Evolutionary conservation across 1,139 yeast genomes (phyloP).

Genomic region (Eremothecium coryli): DNA sequence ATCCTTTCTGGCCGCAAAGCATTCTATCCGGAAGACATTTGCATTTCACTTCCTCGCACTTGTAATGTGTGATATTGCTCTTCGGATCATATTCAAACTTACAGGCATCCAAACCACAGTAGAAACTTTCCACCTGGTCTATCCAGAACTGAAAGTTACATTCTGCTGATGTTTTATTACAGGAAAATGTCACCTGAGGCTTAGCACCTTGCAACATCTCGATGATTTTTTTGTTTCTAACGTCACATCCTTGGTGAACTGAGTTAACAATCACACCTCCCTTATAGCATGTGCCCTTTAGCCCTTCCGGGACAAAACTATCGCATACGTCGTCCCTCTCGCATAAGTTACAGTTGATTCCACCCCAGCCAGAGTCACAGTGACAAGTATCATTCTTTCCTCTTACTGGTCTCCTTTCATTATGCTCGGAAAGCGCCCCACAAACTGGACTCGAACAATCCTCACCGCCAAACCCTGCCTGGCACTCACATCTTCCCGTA

Average conservation of each 20-base stretch:
- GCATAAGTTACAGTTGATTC: constrained; percentile 89
- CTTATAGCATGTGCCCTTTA: constrained; percentile 80
- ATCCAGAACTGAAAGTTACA: constrained; percentile 97
- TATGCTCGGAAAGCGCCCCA: constrained; percentile 65
- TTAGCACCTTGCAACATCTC: constrained; percentile 67
- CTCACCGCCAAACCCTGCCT: constrained; percentile 86
- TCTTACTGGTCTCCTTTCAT: constrained; percentile 53
- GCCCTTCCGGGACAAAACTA: constrained; percentile 77
- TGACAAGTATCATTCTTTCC: constrained; percentile 46
- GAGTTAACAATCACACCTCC: constrained; percentile 78
- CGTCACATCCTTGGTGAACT: constrained; percentile 89
- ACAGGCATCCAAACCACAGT: constrained; percentile 72
- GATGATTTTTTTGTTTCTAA: constrained; percentile 77
- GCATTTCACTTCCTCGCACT: constrained; percentile 69
- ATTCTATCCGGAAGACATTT: constrained; percentile 84
- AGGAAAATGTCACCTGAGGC: constrained; percentile 89
- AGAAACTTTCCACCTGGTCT: constrained; percentile 79
- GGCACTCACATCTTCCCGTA: constrained; percentile 88
- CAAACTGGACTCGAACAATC: constrained; percentile 88
- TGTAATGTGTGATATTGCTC: constrained; percentile 65
- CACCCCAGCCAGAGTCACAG: constrained; percentile 83
- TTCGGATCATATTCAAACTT: constrained; percentile 53
- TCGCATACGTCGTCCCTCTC: constrained; percentile 65
- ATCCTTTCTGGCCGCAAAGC: constrained; percentile 90
- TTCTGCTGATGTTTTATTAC: constrained; percentile 53